phyloP scores from a whole-genome alignment of 441 rosid genomes.

The Theobroma grandiflorum region DNA sequence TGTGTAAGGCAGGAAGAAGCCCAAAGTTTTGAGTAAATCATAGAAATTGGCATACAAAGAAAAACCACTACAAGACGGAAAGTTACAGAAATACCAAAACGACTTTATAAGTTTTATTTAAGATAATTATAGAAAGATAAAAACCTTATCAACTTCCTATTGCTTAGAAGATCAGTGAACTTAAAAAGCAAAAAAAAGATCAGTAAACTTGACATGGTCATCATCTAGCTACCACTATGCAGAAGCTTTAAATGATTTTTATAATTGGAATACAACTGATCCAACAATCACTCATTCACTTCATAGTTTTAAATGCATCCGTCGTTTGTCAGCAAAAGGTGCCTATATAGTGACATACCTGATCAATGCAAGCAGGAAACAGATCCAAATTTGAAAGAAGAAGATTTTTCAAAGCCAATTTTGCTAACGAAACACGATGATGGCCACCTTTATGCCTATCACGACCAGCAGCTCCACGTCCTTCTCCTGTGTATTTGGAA shows the following conservation, averaged over 20 bases:
- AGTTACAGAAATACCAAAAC: background rate
- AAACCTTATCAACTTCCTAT: slow-evolving; percentile 5
- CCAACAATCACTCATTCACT: background rate
- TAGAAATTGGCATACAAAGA: background rate
- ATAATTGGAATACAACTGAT: background rate
- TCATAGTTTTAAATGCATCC: background rate
- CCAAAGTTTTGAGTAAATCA: background rate
- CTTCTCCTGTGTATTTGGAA: slow-evolving; percentile 87
- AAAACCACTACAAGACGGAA: background rate
- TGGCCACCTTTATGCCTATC: slow-evolving; percentile 93
- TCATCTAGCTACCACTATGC: background rate
- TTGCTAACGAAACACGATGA: slow-evolving; percentile 94
- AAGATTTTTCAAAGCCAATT: slow-evolving; percentile 96
- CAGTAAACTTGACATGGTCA: background rate
- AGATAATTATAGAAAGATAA: background rate
- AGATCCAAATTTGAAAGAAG: slow-evolving; percentile 98
- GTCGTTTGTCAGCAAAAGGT: background rate
- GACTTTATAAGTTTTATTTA: background rate
- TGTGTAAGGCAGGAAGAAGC: background rate
- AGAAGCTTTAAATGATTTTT: background rate
- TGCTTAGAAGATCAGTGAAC: background rate
- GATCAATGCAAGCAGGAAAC: slow-evolving; percentile 98
- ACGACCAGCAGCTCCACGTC: slow-evolving; percentile 89
- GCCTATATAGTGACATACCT: slow-evolving; percentile 60
- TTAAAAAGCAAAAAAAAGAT: no score